A percentile compares a stretch with the other conserved stretches of the same genome.
phyloP scores from a whole-genome alignment of 2,329 filamentous ascomycete species.

The Colletotrichum gigasporum region DNA sequence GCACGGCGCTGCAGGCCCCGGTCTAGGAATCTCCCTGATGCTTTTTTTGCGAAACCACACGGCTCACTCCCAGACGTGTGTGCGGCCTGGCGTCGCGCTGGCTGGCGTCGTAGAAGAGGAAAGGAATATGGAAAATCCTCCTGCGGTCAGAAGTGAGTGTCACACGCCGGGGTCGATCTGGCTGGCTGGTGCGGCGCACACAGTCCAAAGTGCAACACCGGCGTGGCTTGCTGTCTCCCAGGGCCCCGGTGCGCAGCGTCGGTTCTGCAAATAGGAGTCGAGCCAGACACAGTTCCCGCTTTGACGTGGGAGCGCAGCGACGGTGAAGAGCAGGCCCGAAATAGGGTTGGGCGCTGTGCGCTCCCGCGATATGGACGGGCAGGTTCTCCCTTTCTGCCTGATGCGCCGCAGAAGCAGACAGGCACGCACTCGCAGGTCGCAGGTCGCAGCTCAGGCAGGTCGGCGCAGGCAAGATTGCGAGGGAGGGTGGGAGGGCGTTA shows the following conservation, averaged over 20 bases:
- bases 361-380: constrained; percentile 14
- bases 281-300: constrained; percentile 13
- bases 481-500: constrained; percentile 3
- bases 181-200: constrained; percentile 13
- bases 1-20: constrained; percentile 45
- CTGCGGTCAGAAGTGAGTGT: constrained; percentile 20
- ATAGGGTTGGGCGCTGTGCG: constrained; percentile 18
- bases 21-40: constrained; percentile 27
- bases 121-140: constrained; percentile 22
- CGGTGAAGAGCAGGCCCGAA: neutral
- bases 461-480: constrained; percentile 1
- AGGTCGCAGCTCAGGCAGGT: neutral
- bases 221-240: constrained; percentile 22
- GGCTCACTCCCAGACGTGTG: constrained; percentile 24
- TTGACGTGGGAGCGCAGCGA: constrained; percentile 1
- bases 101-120: constrained; percentile 21
- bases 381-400: constrained; percentile 17
- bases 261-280: constrained; percentile 14
- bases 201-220: constrained; percentile 3
- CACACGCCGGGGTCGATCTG: constrained; percentile 27
- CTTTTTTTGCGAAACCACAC: constrained; percentile 31
- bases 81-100: constrained; percentile 18
- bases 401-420: constrained; percentile 7
- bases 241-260: constrained; percentile 35
- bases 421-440: constrained; percentile 4